These are phyloP conservation scores for Diospyros kaki DNA, from an alignment of 148 eudicot genomes.

Conservation along the genomic window DNA sequence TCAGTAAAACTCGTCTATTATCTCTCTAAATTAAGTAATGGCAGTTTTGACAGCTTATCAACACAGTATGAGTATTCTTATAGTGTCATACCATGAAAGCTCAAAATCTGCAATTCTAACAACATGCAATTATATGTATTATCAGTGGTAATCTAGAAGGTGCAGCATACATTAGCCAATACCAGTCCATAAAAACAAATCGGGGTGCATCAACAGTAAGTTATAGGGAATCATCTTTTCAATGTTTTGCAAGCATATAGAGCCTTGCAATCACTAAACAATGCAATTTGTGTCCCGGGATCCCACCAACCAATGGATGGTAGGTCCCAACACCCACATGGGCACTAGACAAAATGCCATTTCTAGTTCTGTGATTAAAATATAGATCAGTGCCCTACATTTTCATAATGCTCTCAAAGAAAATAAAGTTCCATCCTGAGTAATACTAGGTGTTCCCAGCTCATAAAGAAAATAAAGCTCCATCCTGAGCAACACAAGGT, in stretches of 20 bases:
- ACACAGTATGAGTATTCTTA: too few relatives aligned
- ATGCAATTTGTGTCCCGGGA: neutral
- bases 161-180: neutral
- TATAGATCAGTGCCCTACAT: neutral
- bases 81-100: neutral
- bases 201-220: neutral
- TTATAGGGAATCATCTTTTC: neutral
- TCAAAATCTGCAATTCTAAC: neutral
- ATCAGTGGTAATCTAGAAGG: neutral
- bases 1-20: too few relatives aligned
- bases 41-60: too few relatives aligned
- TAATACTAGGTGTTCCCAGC: neutral
- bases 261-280: neutral
- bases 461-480: too few relatives aligned
- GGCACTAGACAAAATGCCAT: neutral
- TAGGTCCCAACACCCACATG: neutral
- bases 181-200: neutral
- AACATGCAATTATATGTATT: neutral
- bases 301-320: neutral
- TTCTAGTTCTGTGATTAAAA: neutral
- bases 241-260: neutral
- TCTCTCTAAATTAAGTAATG: too few relatives aligned
- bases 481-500: too few relatives aligned
- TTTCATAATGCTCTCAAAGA: neutral
- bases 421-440: neutral